Percentiles rank a stretch among this genome's conserved stretches.
Evolutionary conservation across 2,329 filamentous ascomycete species (phyloP).

Genomic region (Aureobasidium sp.): DNA sequence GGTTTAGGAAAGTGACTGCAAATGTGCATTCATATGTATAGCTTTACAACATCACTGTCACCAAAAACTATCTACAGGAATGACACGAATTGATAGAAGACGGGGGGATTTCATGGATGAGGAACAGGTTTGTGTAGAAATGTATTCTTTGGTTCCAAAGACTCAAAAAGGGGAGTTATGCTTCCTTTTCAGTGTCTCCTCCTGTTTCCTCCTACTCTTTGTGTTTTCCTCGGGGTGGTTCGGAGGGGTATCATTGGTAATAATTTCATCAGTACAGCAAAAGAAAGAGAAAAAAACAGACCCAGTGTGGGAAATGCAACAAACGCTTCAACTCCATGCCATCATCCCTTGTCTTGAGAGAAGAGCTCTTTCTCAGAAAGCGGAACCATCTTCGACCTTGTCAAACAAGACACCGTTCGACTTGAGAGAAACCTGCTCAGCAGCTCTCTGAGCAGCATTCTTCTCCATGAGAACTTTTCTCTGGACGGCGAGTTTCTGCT

Average conservation of each 20-base stretch:
- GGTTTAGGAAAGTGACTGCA: too few species aligned
- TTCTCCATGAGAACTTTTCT: constrained; percentile 17
- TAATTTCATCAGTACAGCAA: not conserved
- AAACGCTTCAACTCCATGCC: not conserved
- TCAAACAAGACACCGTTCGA: constrained; percentile 5
- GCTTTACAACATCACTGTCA: too few species aligned
- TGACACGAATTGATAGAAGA: too few species aligned
- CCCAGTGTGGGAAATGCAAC: not conserved
- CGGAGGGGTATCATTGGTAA: not conserved
- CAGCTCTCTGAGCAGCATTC: constrained; percentile 18
- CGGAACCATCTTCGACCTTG: not conserved
- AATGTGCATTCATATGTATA: too few species aligned
- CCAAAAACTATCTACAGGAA: too few species aligned
- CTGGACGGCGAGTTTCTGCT: constrained; percentile 26
- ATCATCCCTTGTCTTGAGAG: not conserved
- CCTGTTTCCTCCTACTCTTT: not conserved
- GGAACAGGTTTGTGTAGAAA: not conserved
- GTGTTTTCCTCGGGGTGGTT: not conserved
- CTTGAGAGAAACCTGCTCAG: constrained; percentile 2
- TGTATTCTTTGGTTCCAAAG: not conserved
- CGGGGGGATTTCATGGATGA: too few species aligned
- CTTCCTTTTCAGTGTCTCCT: not conserved
- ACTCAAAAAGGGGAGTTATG: too few species aligned
- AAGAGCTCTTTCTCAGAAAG: not conserved
- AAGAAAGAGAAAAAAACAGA: too few species aligned